Percentiles rank a stretch among this genome's conserved stretches.
Conservation (phyloP, 805 yeast genomes). For the Suhomyces emberorum region DNA sequence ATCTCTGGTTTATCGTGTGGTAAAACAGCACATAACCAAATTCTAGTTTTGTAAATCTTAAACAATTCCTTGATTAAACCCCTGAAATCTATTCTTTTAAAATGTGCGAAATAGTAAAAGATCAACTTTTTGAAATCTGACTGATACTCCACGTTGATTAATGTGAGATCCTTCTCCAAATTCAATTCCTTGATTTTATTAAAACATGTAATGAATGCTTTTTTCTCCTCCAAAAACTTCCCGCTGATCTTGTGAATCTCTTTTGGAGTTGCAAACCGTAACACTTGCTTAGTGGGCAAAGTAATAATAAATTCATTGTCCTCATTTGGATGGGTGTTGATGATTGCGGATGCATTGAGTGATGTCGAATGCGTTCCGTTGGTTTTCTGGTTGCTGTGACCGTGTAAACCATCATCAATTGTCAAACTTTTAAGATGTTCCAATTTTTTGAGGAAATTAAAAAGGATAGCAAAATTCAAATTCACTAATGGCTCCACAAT, state of each 20-base stretch:
- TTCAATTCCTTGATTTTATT: slow-evolving; percentile 46
- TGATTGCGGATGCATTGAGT: slow-evolving; percentile 33
- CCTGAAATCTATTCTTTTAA: slow-evolving; percentile 43
- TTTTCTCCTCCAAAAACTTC: slow-evolving; percentile 68
- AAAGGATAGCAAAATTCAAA: slow-evolving; percentile 63
- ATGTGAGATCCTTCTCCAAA: slow-evolving; percentile 36
- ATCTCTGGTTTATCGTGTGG: slow-evolving; percentile 37
- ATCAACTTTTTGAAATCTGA: slow-evolving; percentile 44
- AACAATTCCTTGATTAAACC: slow-evolving; percentile 43
- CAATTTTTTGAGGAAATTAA: slow-evolving; percentile 71
- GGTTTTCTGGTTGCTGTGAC: slow-evolving; percentile 18
- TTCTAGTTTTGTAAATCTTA: slow-evolving; percentile 45
- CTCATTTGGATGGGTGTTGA: slow-evolving; percentile 43
- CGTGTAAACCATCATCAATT: slow-evolving; percentile 24
- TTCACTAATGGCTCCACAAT: slow-evolving; percentile 63
- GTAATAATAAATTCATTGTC: slow-evolving; percentile 60
- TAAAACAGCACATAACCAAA: slow-evolving; percentile 47
- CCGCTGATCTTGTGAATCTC: slow-evolving; percentile 61
- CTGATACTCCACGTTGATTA: slow-evolving; percentile 45
- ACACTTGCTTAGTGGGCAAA: slow-evolving; percentile 73
- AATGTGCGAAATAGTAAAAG: slow-evolving; percentile 45
- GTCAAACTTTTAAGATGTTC: slow-evolving; percentile 59
- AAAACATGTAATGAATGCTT: slow-evolving; percentile 64
- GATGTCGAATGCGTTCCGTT: slow-evolving; percentile 39
- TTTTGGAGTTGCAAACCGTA: slow-evolving; percentile 71